Conservation (phyloP, 495 filamentous ascomycete genomes). For the Podospora pseudoanserina region DNA sequence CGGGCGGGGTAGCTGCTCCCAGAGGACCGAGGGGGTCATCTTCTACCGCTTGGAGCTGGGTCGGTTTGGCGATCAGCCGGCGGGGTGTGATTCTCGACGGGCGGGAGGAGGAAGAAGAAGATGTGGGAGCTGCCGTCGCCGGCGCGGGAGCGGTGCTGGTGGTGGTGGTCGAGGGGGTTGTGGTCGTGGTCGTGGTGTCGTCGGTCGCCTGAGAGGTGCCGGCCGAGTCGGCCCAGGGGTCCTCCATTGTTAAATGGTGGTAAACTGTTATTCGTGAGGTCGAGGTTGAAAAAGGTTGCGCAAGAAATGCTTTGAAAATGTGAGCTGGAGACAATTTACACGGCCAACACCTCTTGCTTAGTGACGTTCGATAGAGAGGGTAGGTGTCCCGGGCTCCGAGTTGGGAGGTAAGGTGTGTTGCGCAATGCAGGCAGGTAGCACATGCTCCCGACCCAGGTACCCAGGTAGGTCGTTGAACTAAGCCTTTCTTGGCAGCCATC, state of each 20-base stretch:
- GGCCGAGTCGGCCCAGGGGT: constrained; percentile 38
- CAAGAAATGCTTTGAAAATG: background rate
- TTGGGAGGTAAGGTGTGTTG: constrained; percentile 4
- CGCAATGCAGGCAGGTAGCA: constrained; percentile 7
- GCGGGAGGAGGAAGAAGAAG: constrained; percentile 44
- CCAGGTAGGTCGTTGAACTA: constrained; percentile 13
- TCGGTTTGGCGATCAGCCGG: constrained; percentile 75
- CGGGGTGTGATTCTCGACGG: constrained; percentile 53
- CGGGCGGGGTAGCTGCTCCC: constrained; percentile 56
- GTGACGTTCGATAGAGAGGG: background rate
- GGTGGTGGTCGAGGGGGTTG: constrained; percentile 6
- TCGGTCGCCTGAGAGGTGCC: constrained; percentile 15
- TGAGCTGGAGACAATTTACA: constrained; percentile 5
- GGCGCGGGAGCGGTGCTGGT: constrained; percentile 3
- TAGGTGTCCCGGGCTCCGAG: background rate
- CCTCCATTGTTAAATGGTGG: constrained; percentile 28
- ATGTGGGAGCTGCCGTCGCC: constrained; percentile 30
- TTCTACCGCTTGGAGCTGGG: constrained; percentile 81
- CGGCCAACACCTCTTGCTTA: background rate
- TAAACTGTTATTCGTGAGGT: background rate
- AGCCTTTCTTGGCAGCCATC: constrained; percentile 21
- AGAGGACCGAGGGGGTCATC: constrained; percentile 85
- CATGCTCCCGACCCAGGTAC: background rate
- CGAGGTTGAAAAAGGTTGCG: background rate
- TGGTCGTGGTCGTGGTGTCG: constrained; percentile 8